Evolutionary conservation across 2,329 filamentous ascomycete species (phyloP).

Genomic region (Pseudocercospora macadamiae): DNA sequence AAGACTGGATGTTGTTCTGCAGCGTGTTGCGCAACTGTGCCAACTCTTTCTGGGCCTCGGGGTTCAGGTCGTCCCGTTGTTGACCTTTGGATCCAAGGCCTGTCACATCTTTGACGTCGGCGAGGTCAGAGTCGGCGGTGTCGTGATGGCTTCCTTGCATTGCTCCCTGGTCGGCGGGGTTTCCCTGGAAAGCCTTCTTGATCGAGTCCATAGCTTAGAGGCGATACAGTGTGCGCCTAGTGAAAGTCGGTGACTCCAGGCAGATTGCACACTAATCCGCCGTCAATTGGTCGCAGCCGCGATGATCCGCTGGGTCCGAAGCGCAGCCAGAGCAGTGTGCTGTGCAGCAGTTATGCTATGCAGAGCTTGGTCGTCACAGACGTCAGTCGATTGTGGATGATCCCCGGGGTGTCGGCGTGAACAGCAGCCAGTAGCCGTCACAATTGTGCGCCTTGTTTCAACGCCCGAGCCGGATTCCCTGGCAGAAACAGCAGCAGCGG

Average conservation of each 20-base stretch:
- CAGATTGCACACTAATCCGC: slow-evolving; percentile 4
- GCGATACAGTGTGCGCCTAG: neutral
- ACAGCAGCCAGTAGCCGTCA: neutral
- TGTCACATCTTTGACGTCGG: slow-evolving; percentile 15
- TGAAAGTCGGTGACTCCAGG: neutral
- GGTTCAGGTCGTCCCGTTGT: slow-evolving; percentile 34
- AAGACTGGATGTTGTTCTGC: slow-evolving; percentile 77
- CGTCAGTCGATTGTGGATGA: neutral
- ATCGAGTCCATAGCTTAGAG: slow-evolving; percentile 18
- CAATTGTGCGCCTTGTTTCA: neutral
- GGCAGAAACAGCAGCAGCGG: neutral
- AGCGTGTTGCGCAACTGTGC: slow-evolving; percentile 72
- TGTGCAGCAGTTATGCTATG: too few relatives aligned
- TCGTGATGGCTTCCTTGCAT: slow-evolving; percentile 10
- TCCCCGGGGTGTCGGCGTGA: neutral
- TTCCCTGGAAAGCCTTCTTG: slow-evolving; percentile 23
- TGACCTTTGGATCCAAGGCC: slow-evolving; percentile 6
- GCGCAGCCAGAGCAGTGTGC: neutral
- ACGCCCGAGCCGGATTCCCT: neutral
- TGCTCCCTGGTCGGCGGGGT: slow-evolving; percentile 13
- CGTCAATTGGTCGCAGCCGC: neutral
- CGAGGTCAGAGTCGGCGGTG: slow-evolving; percentile 14
- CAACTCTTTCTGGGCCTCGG: slow-evolving; percentile 55
- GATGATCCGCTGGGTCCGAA: neutral
- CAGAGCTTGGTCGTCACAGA: neutral